A percentile compares a stretch with the other conserved stretches of the same genome.
Evolutionary conservation across 345 rosid species (phyloP).

Genomic region (Fremontodendron californicum): DNA sequence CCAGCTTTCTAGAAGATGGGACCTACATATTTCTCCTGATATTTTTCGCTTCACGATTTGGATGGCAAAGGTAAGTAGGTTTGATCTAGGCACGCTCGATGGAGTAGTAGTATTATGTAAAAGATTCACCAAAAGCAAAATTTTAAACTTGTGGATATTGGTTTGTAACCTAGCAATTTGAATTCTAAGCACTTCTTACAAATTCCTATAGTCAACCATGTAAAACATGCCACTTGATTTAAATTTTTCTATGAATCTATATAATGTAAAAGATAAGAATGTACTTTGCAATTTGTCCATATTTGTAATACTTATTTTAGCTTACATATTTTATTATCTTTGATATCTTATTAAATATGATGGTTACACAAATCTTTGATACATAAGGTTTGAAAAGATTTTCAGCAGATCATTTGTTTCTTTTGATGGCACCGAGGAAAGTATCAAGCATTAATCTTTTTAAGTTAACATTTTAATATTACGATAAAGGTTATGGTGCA

Average conservation of each 20-base stretch:
- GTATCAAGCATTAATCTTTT: background rate
- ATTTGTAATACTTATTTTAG: background rate
- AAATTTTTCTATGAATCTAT: background rate
- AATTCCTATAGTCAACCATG: background rate
- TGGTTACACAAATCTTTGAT: background rate
- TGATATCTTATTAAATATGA: background rate
- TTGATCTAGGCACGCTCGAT: slow-evolving; percentile 3
- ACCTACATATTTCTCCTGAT: slow-evolving; percentile 74
- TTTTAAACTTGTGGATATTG: background rate
- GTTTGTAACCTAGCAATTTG: background rate
- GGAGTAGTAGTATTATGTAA: background rate
- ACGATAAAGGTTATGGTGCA: background rate
- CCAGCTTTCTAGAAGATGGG: slow-evolving; percentile 85
- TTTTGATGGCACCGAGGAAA: background rate
- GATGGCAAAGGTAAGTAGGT: slow-evolving; percentile 58
- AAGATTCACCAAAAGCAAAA: background rate
- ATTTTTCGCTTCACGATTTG: slow-evolving; percentile 53
- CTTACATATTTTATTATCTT: background rate
- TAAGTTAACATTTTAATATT: background rate
- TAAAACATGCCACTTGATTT: background rate
- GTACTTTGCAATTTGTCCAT: background rate
- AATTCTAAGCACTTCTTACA: background rate
- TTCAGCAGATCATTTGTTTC: background rate
- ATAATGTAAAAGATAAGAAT: background rate
- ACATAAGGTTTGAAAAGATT: background rate